Evolutionary conservation across 2,329 filamentous ascomycete genomes (phyloP), one percentile per base, ranked within the genome.

Genomic region (Leptographium radiaticola): DNA sequence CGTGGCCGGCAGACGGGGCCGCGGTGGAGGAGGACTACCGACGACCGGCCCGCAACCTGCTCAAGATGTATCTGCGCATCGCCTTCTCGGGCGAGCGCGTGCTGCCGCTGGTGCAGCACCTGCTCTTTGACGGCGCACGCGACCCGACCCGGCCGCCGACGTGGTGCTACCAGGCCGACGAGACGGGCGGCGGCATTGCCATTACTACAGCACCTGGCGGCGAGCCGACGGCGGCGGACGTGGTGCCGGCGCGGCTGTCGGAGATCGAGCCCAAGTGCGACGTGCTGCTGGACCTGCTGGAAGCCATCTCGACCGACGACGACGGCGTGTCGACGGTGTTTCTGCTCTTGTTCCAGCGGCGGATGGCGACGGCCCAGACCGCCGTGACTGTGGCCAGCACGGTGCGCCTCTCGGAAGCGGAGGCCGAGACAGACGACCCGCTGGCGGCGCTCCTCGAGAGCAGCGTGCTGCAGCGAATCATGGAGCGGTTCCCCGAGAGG

Each of bases 381-480:
- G 34, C 9, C 34, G 9, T n/a, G n/a, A n/a, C n/a, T n/a, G n/a
- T 10, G 34, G 20, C 20, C 18, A 12, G 20, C 42, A 12, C 20
- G 12, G 42, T 44, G 10, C 20, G 11, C 18, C 30, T 44, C 42
- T 11, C 20, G 42, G 55, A 63, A 5, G 52, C 57, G 8, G 56
- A 59, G 7, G 59, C 67, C 20, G 63, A 69, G 2, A 60, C 67
- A 0, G 60, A 64, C 1, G 72, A 78, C 47, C 69, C 76, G 0
- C 55, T 80, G 4, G 63, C 62, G 6, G 70, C 73, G 5, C 67
- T 89, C 1, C 65, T 76, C 7, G 74, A 85, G 57, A 72, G 81
- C 6, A 80, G 80, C 49, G 66, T 87, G 0, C 71, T 87, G 9
- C 81, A 86, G 61, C 76, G 75, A 38, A 74, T 89, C 67, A 79